phyloP scores from a whole-genome alignment of 2,329 filamentous ascomycete species.

The Berkeleyomyces rouxiae region DNA sequence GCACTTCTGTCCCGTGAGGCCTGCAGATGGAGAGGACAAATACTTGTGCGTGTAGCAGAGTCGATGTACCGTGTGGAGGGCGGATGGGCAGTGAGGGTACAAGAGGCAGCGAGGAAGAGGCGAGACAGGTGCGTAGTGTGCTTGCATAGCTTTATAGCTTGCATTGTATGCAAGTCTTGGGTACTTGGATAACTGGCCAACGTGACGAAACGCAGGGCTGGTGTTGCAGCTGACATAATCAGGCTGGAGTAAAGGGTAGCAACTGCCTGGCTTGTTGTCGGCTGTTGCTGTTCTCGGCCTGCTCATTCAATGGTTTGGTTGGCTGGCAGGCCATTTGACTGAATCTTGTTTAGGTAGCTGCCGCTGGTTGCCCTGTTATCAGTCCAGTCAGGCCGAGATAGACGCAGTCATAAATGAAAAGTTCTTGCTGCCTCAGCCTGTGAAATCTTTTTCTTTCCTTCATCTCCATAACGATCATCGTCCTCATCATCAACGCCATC shows the following conservation, averaged over 20 bases:
- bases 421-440: neutral
- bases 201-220: neutral
- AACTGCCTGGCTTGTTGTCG: neutral
- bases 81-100: neutral
- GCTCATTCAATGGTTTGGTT: neutral
- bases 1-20: neutral
- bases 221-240: neutral
- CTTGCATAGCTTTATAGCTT: neutral
- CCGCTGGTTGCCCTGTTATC: neutral
- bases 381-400: neutral
- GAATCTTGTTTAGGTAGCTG: neutral
- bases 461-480: no score
- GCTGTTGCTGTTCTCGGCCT: neutral
- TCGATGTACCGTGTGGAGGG: neutral
- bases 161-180: neutral
- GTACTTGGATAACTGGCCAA: neutral
- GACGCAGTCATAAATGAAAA: neutral
- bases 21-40: neutral
- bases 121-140: neutral
- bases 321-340: neutral
- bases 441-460: neutral
- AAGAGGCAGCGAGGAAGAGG: neutral
- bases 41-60: neutral
- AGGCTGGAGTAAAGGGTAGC: neutral
- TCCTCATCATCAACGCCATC: no score